Percentiles rank a stretch among this genome's conserved stretches.
Evolutionary conservation across 495 filamentous ascomycete genomes (phyloP).

Genomic region (Penicilliopsis zonata): DNA sequence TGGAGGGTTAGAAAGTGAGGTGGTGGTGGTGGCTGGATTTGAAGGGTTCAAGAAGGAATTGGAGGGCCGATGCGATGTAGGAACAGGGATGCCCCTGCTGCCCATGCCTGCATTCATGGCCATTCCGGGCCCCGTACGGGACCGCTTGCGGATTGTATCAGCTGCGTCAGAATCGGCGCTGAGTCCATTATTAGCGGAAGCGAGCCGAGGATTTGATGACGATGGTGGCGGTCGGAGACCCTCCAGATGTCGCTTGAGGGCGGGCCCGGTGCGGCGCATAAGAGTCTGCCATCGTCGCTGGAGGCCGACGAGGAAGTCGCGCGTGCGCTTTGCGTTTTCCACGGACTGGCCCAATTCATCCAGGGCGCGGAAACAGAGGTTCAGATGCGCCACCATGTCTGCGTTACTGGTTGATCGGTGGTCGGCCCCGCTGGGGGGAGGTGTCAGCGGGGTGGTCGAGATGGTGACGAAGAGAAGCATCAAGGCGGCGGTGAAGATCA

Average conservation of each 20-base stretch:
- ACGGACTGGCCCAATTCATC: conserved; percentile 10
- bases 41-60: not conserved
- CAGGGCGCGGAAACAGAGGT: conserved; percentile 33
- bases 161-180: not conserved
- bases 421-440: conserved; percentile 6
- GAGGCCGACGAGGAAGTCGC: conserved; percentile 23
- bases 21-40: not conserved
- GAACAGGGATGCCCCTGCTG: not conserved
- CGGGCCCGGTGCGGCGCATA: conserved; percentile 28
- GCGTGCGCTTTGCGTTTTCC: conserved; percentile 10
- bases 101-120: no score
- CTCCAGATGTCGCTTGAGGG: conserved; percentile 23
- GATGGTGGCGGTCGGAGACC: conserved; percentile 5
- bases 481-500: conserved; percentile 38
- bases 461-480: conserved; percentile 37
- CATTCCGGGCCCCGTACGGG: no score
- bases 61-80: not conserved
- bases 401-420: conserved; percentile 16
- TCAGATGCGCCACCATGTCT: conserved; percentile 34
- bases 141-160: not conserved
- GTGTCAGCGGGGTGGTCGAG: conserved; percentile 18
- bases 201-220: not conserved
- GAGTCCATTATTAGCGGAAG: no score
- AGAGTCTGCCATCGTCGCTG: conserved; percentile 36
- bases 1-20: not conserved